Base-by-base conservation (phyloP, 495 filamentous ascomycete species). In the Penicillium cinerascens region DNA sequence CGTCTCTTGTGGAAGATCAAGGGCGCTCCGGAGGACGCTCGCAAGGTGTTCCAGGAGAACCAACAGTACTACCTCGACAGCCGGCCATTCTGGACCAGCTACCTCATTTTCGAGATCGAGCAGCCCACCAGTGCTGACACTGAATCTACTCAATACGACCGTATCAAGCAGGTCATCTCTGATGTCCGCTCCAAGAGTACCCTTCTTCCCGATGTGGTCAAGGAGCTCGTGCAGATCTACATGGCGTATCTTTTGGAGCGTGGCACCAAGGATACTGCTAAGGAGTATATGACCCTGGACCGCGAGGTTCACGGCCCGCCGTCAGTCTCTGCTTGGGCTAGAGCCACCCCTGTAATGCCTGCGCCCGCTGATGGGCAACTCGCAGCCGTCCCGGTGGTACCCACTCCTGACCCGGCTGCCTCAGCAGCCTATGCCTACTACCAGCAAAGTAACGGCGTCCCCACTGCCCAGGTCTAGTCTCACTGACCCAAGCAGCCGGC, bases 81-180 rank as follows among this genome's bases (percentile, higher is more conserved):
- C 61, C 80, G 82, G n/a, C 78, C 85, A 20, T 99, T 99, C 81
- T 97, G 92, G 92, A 78, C 83, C 49, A 88, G 84, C 65, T 99
- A 89, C 70, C 79, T 97, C 10, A 73, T 84, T 45, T 96, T 99
- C 56, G 93, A 99, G 74, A 75, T 95, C 37, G 84, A 88, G 35
- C 95, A 97, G 63, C 87, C 90, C 8, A 91, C 88, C 3, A 87
- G 76, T 49, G 68, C 74, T 0, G 79, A 78, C 29, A 80, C 79
- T 2, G 89, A 95, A 58, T 42, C 68, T 0, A 72, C 80, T 47
- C 86, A 91, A 44, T 85, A 86, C 41, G 78, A 82, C 44, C 83
- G 84, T 20, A 86, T 97, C 64, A 89, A 89, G 66, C 76, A 84
- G 35, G 87, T 99, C n/a, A 77, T 88, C 56, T 78, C 88, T 35